Evolutionary conservation across 2,329 filamentous ascomycete genomes (phyloP).

Genomic region (Coniochaeta prunicola): DNA sequence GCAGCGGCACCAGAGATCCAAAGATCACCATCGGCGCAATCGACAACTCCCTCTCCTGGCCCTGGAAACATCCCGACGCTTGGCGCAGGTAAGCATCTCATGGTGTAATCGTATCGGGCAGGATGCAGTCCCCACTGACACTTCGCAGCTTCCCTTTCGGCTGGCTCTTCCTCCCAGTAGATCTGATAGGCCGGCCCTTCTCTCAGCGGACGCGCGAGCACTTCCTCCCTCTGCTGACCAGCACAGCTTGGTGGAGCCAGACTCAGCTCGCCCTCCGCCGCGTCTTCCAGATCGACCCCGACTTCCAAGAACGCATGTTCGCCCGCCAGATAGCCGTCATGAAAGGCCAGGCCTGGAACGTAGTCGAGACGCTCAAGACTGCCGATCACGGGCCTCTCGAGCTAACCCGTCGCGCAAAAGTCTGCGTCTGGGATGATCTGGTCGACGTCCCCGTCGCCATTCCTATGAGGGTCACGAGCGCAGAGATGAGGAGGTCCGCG

Average conservation of each 20-base stretch:
- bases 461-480: constrained; percentile 75
- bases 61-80: constrained; percentile 97
- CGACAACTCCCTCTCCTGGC: constrained; percentile 96
- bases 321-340: constrained; percentile 97
- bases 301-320: constrained; percentile 99
- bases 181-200: constrained; percentile 91
- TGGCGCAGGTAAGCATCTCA: constrained; percentile 57
- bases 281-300: constrained; percentile 85
- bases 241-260: constrained; percentile 93
- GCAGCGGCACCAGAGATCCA: constrained; percentile 37
- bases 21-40: constrained; percentile 82
- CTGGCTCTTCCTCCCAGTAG: constrained; percentile 95
- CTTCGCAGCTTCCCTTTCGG: constrained; percentile 83
- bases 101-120: no score
- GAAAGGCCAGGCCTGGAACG: constrained; percentile 99
- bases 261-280: constrained; percentile 80
- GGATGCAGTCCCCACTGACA: neutral
- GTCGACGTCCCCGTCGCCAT: constrained; percentile 94
- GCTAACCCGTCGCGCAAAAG: constrained; percentile 79
- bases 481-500: constrained; percentile 67
- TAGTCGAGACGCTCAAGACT: constrained; percentile 93
- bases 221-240: constrained; percentile 92
- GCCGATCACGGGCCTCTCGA: constrained; percentile 89
- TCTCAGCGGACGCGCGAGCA: constrained; percentile 90
- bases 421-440: constrained; percentile 96